Evolutionary conservation across 257 asterid species (phyloP).

Genomic region (Nemophila menziesii): DNA sequence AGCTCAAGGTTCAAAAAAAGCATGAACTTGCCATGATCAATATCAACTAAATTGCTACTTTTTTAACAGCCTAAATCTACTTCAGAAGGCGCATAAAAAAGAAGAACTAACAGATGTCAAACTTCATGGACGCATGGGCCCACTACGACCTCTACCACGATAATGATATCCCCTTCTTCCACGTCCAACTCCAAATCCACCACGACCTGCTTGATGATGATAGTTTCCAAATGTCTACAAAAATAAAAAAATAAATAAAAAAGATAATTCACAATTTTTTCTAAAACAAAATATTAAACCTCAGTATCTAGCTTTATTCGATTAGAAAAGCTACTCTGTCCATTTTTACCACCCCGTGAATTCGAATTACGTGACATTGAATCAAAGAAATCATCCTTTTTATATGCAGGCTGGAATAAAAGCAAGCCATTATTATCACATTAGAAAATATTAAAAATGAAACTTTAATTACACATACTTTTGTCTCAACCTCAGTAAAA

Average conservation of each 20-base stretch:
- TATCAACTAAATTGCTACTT: neutral
- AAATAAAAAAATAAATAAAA: constrained; percentile 1
- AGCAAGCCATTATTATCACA: constrained; percentile 4
- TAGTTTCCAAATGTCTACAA: constrained; percentile 44
- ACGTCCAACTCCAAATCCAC: constrained; percentile 34
- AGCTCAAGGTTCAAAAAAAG: constrained; percentile 2
- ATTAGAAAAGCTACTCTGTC: constrained; percentile 31
- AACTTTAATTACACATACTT: constrained; percentile 28
- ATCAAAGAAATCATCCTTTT: constrained; percentile 70
- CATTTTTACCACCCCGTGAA: constrained; percentile 43
- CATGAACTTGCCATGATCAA: constrained; percentile 3
- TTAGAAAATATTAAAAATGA: neutral
- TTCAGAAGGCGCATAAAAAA: neutral
- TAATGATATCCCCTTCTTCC: constrained; percentile 54
- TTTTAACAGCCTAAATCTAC: neutral
- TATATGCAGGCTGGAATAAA: constrained; percentile 66
- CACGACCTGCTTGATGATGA: constrained; percentile 30
- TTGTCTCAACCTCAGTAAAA: constrained; percentile 28
- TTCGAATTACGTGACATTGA: constrained; percentile 49
- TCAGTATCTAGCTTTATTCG: constrained; percentile 40
- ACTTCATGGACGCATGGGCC: constrained; percentile 14
- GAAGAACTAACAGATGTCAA: neutral
- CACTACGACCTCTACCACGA: constrained; percentile 41
- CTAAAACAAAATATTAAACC: constrained; percentile 25
- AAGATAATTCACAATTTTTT: too few relatives aligned